Percentiles rank a stretch among this genome's conserved stretches.
Conservation (phyloP, 805 yeast genomes). For the Ogataea sp. region DNA sequence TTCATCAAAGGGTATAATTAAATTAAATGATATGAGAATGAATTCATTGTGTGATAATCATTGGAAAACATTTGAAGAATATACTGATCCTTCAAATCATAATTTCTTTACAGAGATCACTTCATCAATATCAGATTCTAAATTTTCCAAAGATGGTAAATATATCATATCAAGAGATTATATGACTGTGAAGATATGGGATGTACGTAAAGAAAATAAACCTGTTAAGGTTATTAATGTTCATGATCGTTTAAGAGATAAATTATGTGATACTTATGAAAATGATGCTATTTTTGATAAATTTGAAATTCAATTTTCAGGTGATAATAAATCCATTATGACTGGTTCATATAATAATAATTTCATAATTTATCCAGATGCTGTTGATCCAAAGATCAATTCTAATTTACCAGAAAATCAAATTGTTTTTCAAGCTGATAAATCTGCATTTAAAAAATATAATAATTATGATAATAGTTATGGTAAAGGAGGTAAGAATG, state of each 20-base stretch:
- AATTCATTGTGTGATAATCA: slow-evolving; percentile 90
- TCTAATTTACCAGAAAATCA: slow-evolving; percentile 34
- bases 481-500: slow-evolving; percentile 3
- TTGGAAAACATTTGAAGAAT: slow-evolving; percentile 84
- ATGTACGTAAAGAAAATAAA: slow-evolving; percentile 90
- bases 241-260: slow-evolving; percentile 89
- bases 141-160: slow-evolving; percentile 85
- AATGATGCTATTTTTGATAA: slow-evolving; percentile 98
- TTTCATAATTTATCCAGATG: slow-evolving; percentile 94
- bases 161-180: slow-evolving; percentile 96
- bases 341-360: slow-evolving; percentile 97
- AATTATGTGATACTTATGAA: slow-evolving; percentile 95
- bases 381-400: slow-evolving; percentile 31
- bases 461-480: slow-evolving; percentile 24
- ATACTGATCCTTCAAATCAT: slow-evolving; percentile 85
- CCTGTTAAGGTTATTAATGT: slow-evolving; percentile 93
- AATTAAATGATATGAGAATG: slow-evolving; percentile 93
- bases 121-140: slow-evolving; percentile 86
- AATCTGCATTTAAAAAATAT: slow-evolving; percentile 86
- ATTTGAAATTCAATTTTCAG: slow-evolving; percentile 92
- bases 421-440: slow-evolving; percentile 92
- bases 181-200: slow-evolving; percentile 97
- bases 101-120: slow-evolving; percentile 97
- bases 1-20: slow-evolving; percentile 90
- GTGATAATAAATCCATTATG: slow-evolving; percentile 87